Evolutionary conservation across 1,284 basidiomycete genomes (phyloP).

Genomic region (Moniliophthora roreri): DNA sequence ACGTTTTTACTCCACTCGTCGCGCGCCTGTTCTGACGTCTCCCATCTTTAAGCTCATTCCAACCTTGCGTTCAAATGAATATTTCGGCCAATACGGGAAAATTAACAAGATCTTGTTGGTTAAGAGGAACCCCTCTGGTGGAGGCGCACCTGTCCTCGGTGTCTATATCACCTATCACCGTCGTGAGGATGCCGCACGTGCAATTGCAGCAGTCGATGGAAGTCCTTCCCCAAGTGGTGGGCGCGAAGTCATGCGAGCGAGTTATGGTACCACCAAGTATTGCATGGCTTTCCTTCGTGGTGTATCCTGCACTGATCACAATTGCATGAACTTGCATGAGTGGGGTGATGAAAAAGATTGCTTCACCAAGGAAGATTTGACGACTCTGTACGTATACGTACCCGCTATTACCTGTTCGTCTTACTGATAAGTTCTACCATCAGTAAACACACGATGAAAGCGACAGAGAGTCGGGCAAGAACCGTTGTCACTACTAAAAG

Average conservation of each 20-base stretch:
- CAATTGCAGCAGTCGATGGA: slow-evolving; percentile 93
- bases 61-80: slow-evolving; percentile 92
- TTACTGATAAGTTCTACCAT: slow-evolving; percentile 16
- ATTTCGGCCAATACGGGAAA: slow-evolving; percentile 99
- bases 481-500: slow-evolving; percentile 46
- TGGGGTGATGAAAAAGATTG: slow-evolving; percentile 99
- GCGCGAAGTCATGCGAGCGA: slow-evolving; percentile 85
- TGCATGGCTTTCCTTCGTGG: slow-evolving; percentile 95
- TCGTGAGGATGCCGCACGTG: slow-evolving; percentile 92
- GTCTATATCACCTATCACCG: slow-evolving; percentile 97
- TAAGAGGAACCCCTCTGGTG: slow-evolving; percentile 81
- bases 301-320: slow-evolving; percentile 82
- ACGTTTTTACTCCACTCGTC: slow-evolving; percentile 33
- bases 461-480: slow-evolving; percentile 67
- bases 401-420: slow-evolving; percentile 9
- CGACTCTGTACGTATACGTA: slow-evolving; percentile 68
- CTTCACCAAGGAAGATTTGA: slow-evolving; percentile 91
- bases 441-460: slow-evolving; percentile 88
- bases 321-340: slow-evolving; percentile 95
- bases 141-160: slow-evolving; percentile 79
- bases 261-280: slow-evolving; percentile 97
- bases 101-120: slow-evolving; percentile 95
- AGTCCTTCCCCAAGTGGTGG: slow-evolving; percentile 81
- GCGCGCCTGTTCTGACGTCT: slow-evolving; percentile 3
- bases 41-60: slow-evolving; percentile 74